Evolutionary conservation across 768 basidiomycete genomes (phyloP), one percentile per base, ranked within the genome.

Genomic region (Podaxis rugospora): DNA sequence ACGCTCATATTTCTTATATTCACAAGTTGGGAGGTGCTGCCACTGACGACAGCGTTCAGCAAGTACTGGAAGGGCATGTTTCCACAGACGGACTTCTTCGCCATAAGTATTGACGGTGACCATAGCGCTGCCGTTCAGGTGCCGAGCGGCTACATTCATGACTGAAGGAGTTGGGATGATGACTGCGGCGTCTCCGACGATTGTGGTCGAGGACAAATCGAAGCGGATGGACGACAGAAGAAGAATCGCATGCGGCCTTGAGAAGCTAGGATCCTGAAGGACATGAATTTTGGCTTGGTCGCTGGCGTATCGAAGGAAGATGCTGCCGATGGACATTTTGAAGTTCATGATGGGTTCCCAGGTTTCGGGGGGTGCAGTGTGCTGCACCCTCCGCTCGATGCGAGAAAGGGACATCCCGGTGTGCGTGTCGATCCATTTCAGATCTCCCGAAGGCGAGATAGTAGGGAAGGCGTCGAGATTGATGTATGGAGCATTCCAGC

Each of bases 1-100:
- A 52, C 59, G 72, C 40, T 51, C 62, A 16, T 16, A 63, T 16
- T 51, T 7, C 0, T 61, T n/a, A 65, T 85, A 86, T 67, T 82
- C 80, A 72, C 86, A 87, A 16, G 68, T 68, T 2, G 66, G 37
- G 14, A 60, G 65, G 66, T 87, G 85, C 7, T 68, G 65, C 84
- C 84, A 86, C 0, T 71, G 75, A 25, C 83, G 77, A 60, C 83
- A 84, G 40, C 83, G 78, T 66, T 86, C 86, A 2, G 76, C 76
- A 32, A 83, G 65, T 5, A 73, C 71, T 3, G 84, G 84, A 1
- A 86, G 67, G 27, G 85, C 74, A 57, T 79, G 73, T 51, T 79
- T 78, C 86, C 84, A 87, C 1, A 74, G 76, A 25, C 63, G 63
- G 28, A 75, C 65, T 63, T 81, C 81, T 13, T 74, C 76, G 1